Percentiles rank a stretch among this genome's conserved stretches.
Evolutionary conservation across 768 basidiomycete species (phyloP).

Genomic region (Pilatotrama ljubarskyi): DNA sequence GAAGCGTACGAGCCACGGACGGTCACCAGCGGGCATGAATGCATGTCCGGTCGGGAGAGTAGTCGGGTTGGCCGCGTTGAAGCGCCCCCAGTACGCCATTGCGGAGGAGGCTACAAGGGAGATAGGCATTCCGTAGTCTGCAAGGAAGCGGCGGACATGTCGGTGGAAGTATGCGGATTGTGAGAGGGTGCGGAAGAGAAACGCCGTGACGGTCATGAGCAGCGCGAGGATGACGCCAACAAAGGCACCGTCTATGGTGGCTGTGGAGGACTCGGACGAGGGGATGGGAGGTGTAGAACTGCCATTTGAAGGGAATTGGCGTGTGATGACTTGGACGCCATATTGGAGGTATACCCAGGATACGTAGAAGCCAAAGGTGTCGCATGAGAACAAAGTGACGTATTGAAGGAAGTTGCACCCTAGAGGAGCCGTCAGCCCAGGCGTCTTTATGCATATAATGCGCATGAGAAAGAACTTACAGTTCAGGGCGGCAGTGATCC

Average conservation of each 20-base stretch:
- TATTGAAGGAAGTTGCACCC: slow-evolving; percentile 85
- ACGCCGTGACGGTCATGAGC: slow-evolving; percentile 73
- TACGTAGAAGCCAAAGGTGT: slow-evolving; percentile 92
- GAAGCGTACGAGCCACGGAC: slow-evolving; percentile 84
- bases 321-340: slow-evolving; percentile 79
- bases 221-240: slow-evolving; percentile 74
- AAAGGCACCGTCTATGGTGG: slow-evolving; percentile 48
- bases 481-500: slow-evolving; percentile 77
- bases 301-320: slow-evolving; percentile 52
- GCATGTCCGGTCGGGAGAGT: slow-evolving; percentile 71
- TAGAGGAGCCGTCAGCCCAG: slow-evolving; percentile 30
- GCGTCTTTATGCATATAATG: not conserved
- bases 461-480: slow-evolving; percentile 43
- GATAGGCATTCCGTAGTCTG: slow-evolving; percentile 92
- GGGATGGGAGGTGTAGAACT: slow-evolving; percentile 3
- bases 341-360: slow-evolving; percentile 91
- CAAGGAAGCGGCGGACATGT: slow-evolving; percentile 70
- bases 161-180: slow-evolving; percentile 68
- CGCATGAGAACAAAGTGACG: slow-evolving; percentile 88
- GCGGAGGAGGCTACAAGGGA: slow-evolving; percentile 73
- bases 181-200: slow-evolving; percentile 70
- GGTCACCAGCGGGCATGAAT: slow-evolving; percentile 68
- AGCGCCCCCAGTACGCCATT: slow-evolving; percentile 86
- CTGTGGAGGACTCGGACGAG: slow-evolving; percentile 24
- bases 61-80: slow-evolving; percentile 56